These are phyloP conservation scores for Xylaria digitata DNA, from an alignment of 2,329 filamentous ascomycete species.

Conservation along the genomic window DNA sequence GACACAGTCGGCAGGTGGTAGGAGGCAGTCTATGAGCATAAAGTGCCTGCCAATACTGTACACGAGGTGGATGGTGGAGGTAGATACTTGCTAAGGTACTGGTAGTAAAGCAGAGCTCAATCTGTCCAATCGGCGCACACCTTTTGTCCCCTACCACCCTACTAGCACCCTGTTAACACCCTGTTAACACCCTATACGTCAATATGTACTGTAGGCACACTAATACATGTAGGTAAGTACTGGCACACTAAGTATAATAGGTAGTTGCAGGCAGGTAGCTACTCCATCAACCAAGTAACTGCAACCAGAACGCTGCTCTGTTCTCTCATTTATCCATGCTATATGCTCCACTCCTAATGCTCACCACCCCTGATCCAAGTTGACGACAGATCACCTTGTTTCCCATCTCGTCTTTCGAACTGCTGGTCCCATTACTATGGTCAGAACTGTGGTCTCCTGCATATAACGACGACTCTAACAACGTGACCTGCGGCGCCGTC, in stretches of 20 bases:
- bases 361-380: conserved; percentile 35
- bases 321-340: conserved; percentile 21
- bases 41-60: no score
- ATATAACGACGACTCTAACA: conserved; percentile 14
- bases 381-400: conserved; percentile 41
- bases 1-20: no score
- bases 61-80: no score
- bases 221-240: no score
- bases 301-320: neutral
- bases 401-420: conserved; percentile 15
- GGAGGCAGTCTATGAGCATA: no score
- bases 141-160: neutral
- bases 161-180: no score
- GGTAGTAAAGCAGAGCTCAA: no score
- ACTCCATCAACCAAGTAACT: neutral
- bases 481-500: neutral
- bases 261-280: neutral
- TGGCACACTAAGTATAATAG: no score
- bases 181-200: no score
- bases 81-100: no score
- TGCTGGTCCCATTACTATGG: conserved; percentile 7
- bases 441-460: conserved; percentile 9
- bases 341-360: conserved; percentile 23
- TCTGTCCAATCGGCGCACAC: conserved; percentile 12
- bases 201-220: no score